Evolutionary conservation across 768 basidiomycete species (phyloP), one percentile per base, ranked within the genome.

Genomic region (Hericium alpestre): DNA sequence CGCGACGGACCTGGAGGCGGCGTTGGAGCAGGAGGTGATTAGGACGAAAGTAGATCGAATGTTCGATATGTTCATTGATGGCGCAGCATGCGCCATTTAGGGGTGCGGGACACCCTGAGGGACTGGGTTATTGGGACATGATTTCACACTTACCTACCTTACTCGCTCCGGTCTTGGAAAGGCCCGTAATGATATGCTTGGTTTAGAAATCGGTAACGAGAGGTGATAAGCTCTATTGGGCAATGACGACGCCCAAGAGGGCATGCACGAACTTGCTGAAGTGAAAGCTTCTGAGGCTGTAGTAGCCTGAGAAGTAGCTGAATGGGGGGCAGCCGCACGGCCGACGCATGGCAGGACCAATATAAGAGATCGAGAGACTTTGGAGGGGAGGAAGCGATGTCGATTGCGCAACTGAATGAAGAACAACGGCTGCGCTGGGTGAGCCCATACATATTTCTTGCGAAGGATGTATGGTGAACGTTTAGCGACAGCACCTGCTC

Each of bases 401-500:
- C 25, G 20, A 16, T 32, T 18, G 12, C 10, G 22, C 10, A 2
- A 20, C 1, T 20, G 15, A 7, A n/a, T 15, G 54, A 46, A 20
- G 40, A 27, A 18, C 13, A 56, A 40, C 22, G 18, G 25, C 15
- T 48, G 9, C 16, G 13, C 23, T 48, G 46, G 43, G 55, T 56
- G 16, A 20, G 25, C 32, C 32, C 32, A 10, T 10, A 32, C 22
- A 58, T n/a, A 48, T 8, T n/a, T 25, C 11, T 15, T 12, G 18
- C 15, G 38, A 20, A 38, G 16, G 57, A 58, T 20, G n/a, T 43
- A 32, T 32, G 12, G 43, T 20, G 12, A n/a, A 46, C 43, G 43
- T 11, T 10, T n/a, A 18, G 32, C 16, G 43, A 20, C 79, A 80
- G 69, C 77, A 73, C 69, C 80, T 79, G 32, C 73, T 74, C 69